Base-by-base conservation (phyloP, 768 basidiomycete species). In the Kwoniella bestiolae region DNA sequence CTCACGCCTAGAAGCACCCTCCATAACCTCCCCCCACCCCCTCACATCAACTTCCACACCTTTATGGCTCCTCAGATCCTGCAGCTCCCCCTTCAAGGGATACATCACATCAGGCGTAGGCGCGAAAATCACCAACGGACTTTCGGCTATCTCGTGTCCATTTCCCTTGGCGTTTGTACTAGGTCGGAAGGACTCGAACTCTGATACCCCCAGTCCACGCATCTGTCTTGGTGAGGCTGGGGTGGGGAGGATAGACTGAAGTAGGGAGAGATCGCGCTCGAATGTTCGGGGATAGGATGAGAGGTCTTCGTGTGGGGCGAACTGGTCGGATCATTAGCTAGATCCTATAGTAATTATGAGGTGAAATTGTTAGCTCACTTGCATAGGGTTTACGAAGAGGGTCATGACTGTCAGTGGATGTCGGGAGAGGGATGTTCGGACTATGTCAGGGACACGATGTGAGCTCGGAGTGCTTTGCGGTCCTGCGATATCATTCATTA, bases 321-420 rank as follows among this genome's bases (percentile, higher is more conserved):
- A 99, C 77, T 82, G 75, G 29, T 14, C 23, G 3, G 8, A 32
- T 14, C 16, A 44, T 46, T 4, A 51, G 50, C 50, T 51, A 26
- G n/a, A 3, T 3, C 18, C 1, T 25, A 21, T 25, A 9, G 1
- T 1, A 23, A 18, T 5, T 31, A 28, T 8, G n/a, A 23, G 12
- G 50, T 8, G 8, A 29, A 16, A 21, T 2, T 2, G 7, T 56
- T 18, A 23, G 38, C 71, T 63, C 47, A 75, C 76, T 80, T 98
- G 94, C 3, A 94, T 90, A 0, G 96, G 96, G 79, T 99, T 98
- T 65, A 99, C 94, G 80, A 97, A 99, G 72, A 99, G 92, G 28
- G 94, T 96, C 64, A 97, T 83, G 71, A 97, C 87, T 0, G 96
- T 98, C 44, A 89, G 81, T 62, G 93, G 91, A 75, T 94, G 94